phyloP scores from a whole-genome alignment of 2,329 filamentous ascomycete genomes.

The Epichloe hybrida region DNA sequence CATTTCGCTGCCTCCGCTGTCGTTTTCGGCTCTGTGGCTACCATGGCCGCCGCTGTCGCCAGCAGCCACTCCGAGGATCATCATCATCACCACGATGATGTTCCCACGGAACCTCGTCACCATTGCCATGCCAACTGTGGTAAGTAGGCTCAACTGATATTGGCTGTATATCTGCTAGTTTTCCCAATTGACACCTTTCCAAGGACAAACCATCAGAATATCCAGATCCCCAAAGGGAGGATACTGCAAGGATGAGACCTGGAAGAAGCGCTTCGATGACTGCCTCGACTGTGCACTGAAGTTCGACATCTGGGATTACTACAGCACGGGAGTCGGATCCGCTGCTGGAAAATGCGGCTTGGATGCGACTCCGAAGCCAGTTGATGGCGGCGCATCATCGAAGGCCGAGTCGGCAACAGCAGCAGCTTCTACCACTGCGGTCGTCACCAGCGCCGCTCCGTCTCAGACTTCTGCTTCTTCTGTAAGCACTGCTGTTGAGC shows the following conservation, averaged over 20 bases:
- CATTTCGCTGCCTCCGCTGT: slow-evolving; percentile 14
- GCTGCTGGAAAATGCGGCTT: slow-evolving; percentile 24
- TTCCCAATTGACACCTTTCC: not conserved
- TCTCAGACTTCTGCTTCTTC: not conserved
- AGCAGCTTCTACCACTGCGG: slow-evolving; percentile 4
- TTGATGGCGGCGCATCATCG: slow-evolving; percentile 3
- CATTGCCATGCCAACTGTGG: slow-evolving; percentile 39
- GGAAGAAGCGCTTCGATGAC: slow-evolving; percentile 26
- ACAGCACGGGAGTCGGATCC: slow-evolving; percentile 22
- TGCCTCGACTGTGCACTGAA: slow-evolving; percentile 31
- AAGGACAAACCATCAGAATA: slow-evolving; percentile 16
- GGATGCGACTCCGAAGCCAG: slow-evolving; percentile 11
- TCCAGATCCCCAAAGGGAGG: slow-evolving; percentile 8
- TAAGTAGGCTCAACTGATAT: slow-evolving; percentile 21
- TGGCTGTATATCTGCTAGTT: no score
- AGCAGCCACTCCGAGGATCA: not conserved
- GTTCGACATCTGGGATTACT: slow-evolving; percentile 30
- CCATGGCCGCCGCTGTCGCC: slow-evolving; percentile 10
- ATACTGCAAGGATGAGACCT: slow-evolving; percentile 23
- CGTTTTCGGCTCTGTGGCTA: slow-evolving; percentile 16
- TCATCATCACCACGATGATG: no score
- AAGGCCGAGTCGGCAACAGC: slow-evolving; percentile 4
- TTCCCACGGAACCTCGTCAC: no score
- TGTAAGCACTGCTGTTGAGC: no score
- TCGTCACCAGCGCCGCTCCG: not conserved